Evolutionary conservation across 768 basidiomycete species (phyloP), one percentile per base, ranked within the genome.

Genomic region (Pisolithus tinctorius): DNA sequence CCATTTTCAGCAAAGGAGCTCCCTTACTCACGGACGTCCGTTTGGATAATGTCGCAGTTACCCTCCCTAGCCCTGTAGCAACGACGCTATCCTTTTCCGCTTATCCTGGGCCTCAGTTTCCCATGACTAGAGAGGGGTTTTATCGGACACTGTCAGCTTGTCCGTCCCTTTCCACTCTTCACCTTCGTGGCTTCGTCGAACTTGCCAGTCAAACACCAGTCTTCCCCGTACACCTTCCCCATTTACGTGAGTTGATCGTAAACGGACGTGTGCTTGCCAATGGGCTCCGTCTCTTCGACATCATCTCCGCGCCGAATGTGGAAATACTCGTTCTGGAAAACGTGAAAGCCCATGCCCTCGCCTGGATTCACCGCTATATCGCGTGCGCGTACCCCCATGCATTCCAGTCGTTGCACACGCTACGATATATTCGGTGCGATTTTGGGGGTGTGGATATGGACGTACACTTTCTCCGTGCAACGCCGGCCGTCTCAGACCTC

Each of bases 81-180:
- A 65, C 59, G 47, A 56, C 51, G 9, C 61, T 70, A 17, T 69
- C 69, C 38, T 59, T 70, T 26, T 70, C 67, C 30, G 59, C 62
- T 27, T 66, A 61, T 52, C 67, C 65, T 8, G 71, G 67, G 23
- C 60, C 64, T 10, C 64, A 66, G 41, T 66, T 68, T 38, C 58
- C 66, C 9, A 56, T 66, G 51, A 48, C 62, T 14, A 60, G 60
- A 30, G 55, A 51, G 10, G 63, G 52, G 11, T 62, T 66, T 27
- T 56, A 63, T 36, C 53, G 56, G 41, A 53, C 52, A 36, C 31
- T 61, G 4, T 39, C 57, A 5, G 51, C 49, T 37, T 69, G 65
- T 20, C 56, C 60, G 5, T 55, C 46, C 2, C 45, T 67, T 14
- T 55, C 46, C 37, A 49, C 47, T 6, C 65, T 67, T 5, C 65